Conservation (phyloP, 306 rosid species). For the Lathyrus sativus region DNA sequence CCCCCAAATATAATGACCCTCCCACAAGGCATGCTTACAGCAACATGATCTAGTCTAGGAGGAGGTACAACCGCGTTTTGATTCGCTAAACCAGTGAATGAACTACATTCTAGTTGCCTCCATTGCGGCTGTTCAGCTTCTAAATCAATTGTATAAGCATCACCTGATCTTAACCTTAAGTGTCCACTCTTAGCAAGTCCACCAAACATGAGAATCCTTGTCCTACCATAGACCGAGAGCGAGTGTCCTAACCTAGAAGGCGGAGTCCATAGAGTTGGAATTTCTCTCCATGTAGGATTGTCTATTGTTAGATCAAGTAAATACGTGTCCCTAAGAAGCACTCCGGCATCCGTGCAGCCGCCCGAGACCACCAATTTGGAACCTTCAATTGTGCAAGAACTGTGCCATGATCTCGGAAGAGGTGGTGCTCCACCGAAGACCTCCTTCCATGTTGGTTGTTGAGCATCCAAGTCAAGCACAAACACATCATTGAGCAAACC, state of each 20-base stretch:
- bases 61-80: constrained; percentile 91
- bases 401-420: constrained; percentile 95
- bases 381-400: constrained; percentile 93
- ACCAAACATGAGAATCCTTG: constrained; percentile 93
- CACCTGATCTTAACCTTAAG: constrained; percentile 79
- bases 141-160: constrained; percentile 84
- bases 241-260: constrained; percentile 95
- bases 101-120: constrained; percentile 82
- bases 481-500: constrained; percentile 94
- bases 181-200: constrained; percentile 97
- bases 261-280: constrained; percentile 85
- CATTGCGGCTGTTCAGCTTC: constrained; percentile 81
- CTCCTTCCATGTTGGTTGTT: constrained; percentile 95
- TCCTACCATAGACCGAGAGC: constrained; percentile 82
- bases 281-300: constrained; percentile 88
- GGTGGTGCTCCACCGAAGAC: constrained; percentile 89
- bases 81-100: constrained; percentile 70
- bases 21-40: constrained; percentile 99
- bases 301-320: constrained; percentile 73
- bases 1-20: constrained; percentile 92
- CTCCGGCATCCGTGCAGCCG: constrained; percentile 91
- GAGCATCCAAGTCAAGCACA: constrained; percentile 95
- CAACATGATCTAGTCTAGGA: constrained; percentile 93
- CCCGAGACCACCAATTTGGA: constrained; percentile 94
- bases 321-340: constrained; percentile 84